Base-by-base conservation (phyloP, 352 stramenopile species). In the Peronospora farinosa region DNA sequence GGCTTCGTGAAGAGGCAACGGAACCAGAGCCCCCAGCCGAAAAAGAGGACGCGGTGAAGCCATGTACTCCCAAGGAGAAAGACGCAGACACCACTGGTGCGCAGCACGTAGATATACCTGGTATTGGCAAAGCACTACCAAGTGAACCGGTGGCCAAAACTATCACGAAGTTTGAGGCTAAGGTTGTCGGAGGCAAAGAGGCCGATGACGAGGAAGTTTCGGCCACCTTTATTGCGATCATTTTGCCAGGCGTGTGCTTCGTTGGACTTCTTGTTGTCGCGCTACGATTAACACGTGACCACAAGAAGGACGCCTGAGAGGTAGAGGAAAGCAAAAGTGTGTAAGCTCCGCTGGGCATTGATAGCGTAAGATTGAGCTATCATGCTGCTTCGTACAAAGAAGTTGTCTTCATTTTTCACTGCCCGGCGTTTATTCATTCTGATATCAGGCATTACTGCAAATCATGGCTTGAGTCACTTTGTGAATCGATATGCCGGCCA, bases 261-360 rank as follows among this genome's bases (percentile, higher is more conserved):
- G 62, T 78, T 3, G 63, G 68, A 30, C 49, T 89, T 9, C 64
- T 66, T 21, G 43, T 82, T 2, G 27, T 82, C n/a, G 78, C 72
- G 16, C 60, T 78, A 21, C 66, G 71, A 38, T 70, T 86, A 52
- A 76, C 75, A 8, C 71, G 73, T 12, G 65, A 86, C 45, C 78
- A 89, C 63, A 89, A 86, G 67, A 89, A 89, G 50, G 57, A 84
- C 40, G 78, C 75, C 25, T 89, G 64, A 66, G 43, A 39, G 13
- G 13, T 12, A 13, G 27, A 25, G 15, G 30, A 43, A 30, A 45
- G 17, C 13, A 47, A 64, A 35, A 39, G 7, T 16, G 37, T 49
- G 40, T 56, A 57, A 55, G 21, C 31, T 35, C 8, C 17, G 11
- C 40, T 47, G 19, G 47, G 17, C 40, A 43, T 42, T 49, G 23